phyloP scores from a whole-genome alignment of 371 early-diverging fungal genomes.

The Rhizopus microsporus region DNA sequence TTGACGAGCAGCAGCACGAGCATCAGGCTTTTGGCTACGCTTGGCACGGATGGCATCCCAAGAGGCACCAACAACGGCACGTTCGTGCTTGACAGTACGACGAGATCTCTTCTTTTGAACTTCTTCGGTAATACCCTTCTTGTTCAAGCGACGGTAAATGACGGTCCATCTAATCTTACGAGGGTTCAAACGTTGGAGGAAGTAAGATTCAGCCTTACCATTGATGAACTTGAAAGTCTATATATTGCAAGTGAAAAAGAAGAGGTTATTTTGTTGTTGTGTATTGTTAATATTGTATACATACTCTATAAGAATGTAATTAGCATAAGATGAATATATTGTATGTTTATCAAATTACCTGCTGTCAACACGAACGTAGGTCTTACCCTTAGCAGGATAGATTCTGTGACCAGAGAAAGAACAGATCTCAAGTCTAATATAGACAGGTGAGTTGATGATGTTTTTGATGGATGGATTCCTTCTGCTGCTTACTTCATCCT shows the following conservation, averaged over 20 bases:
- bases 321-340: neutral
- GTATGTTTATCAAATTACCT: conserved; percentile 42
- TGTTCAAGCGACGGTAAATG: conserved; percentile 96
- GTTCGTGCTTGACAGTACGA: conserved; percentile 93
- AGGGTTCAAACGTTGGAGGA: conserved; percentile 93
- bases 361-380: conserved; percentile 90
- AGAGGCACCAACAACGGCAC: conserved; percentile 94
- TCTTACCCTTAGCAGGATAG: conserved; percentile 97
- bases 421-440: conserved; percentile 84
- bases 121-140: conserved; percentile 97
- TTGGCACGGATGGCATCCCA: conserved; percentile 95
- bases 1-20: conserved; percentile 89
- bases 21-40: conserved; percentile 94
- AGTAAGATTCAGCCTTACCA: conserved; percentile 94
- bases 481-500: conserved; percentile 6
- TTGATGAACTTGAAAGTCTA: conserved; percentile 95
- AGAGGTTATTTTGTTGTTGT: neutral
- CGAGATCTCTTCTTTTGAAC: conserved; percentile 94
- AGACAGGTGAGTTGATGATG: neutral
- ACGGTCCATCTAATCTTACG: conserved; percentile 97
- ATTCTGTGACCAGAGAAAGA: conserved; percentile 97
- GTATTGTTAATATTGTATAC: conserved; percentile 9
- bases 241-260: conserved; percentile 3
- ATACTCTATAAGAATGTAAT: conserved; percentile 20
- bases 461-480: conserved; percentile 13